Conservation (phyloP, 2,329 filamentous ascomycete genomes). For the Aspergillus hortae region DNA sequence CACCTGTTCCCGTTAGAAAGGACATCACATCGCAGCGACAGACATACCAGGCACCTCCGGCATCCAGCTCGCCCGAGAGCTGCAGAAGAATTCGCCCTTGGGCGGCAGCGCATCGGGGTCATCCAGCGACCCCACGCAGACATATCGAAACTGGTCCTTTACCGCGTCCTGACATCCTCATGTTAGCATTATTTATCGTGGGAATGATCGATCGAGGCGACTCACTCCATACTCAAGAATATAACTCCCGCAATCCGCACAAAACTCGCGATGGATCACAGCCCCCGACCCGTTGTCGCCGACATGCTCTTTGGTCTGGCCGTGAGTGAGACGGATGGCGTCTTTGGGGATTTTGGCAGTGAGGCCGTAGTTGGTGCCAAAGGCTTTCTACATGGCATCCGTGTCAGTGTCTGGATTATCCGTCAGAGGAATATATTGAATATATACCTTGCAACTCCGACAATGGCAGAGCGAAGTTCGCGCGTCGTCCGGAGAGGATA, state of each 20-base stretch:
- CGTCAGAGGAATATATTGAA: background rate
- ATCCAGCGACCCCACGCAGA: slow-evolving; percentile 51
- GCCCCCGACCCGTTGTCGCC: slow-evolving; percentile 50
- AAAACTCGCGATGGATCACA: slow-evolving; percentile 51
- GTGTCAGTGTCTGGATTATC: background rate
- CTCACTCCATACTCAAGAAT: slow-evolving; percentile 52
- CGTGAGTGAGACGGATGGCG: slow-evolving; percentile 40
- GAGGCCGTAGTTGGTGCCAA: slow-evolving; percentile 50
- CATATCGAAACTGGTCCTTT: slow-evolving; percentile 37
- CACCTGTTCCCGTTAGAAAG: slow-evolving; percentile 23
- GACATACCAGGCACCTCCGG: slow-evolving; percentile 45
- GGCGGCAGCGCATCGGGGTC: slow-evolving; percentile 48
- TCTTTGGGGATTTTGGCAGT: slow-evolving; percentile 50
- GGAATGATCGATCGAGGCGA: background rate
- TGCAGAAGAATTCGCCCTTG: slow-evolving; percentile 56
- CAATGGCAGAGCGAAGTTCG: slow-evolving; percentile 54
- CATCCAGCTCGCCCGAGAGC: slow-evolving; percentile 48
- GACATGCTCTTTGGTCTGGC: slow-evolving; percentile 43
- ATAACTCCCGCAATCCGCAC: slow-evolving; percentile 49
- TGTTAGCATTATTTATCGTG: too few species aligned
- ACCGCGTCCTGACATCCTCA: slow-evolving; percentile 21
- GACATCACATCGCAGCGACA: background rate
- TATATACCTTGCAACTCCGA: slow-evolving; percentile 46
- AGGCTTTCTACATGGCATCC: slow-evolving; percentile 42
- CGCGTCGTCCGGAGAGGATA: slow-evolving; percentile 46